Conservation (phyloP, 805 yeast genomes). For the Saturnispora sanitii region DNA sequence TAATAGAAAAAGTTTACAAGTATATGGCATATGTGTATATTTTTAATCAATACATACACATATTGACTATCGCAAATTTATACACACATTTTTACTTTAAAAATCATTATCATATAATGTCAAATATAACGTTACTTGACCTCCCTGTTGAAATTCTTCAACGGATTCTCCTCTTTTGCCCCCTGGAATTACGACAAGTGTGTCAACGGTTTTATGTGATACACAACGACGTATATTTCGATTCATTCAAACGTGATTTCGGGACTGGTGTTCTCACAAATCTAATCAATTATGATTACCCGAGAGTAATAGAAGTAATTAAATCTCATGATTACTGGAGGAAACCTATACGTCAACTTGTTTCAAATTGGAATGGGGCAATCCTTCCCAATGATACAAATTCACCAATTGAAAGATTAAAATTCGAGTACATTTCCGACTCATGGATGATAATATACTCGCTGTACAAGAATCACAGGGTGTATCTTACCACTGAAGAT, state of each 20-base stretch:
- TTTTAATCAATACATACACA: too few relatives aligned
- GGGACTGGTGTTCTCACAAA: slow-evolving; percentile 19
- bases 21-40: too few relatives aligned
- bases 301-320: slow-evolving; percentile 23
- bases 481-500: slow-evolving; percentile 38
- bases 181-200: slow-evolving; percentile 23
- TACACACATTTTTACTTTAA: too few relatives aligned
- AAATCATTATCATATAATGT: too few relatives aligned
- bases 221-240: slow-evolving; percentile 40
- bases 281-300: slow-evolving; percentile 19
- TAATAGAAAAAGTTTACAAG: too few relatives aligned
- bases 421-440: slow-evolving; percentile 33
- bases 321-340: slow-evolving; percentile 31
- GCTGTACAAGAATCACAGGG: slow-evolving; percentile 39
- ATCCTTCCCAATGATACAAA: slow-evolving; percentile 1
- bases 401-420: slow-evolving; percentile 16
- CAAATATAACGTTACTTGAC: slow-evolving; percentile 16
- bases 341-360: slow-evolving; percentile 17
- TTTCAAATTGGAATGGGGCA: slow-evolving; percentile 18
- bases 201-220: slow-evolving; percentile 33
- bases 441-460: slow-evolving; percentile 48
- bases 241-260: slow-evolving; percentile 25
- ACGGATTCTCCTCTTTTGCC: slow-evolving; percentile 21
- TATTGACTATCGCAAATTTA: too few relatives aligned
- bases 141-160: slow-evolving; percentile 25